Percentiles rank a stretch among this genome's conserved stretches.
These are phyloP conservation scores for Fonsecaea erecta DNA, from an alignment of 2,329 filamentous ascomycete species.

Conservation along the genomic window DNA sequence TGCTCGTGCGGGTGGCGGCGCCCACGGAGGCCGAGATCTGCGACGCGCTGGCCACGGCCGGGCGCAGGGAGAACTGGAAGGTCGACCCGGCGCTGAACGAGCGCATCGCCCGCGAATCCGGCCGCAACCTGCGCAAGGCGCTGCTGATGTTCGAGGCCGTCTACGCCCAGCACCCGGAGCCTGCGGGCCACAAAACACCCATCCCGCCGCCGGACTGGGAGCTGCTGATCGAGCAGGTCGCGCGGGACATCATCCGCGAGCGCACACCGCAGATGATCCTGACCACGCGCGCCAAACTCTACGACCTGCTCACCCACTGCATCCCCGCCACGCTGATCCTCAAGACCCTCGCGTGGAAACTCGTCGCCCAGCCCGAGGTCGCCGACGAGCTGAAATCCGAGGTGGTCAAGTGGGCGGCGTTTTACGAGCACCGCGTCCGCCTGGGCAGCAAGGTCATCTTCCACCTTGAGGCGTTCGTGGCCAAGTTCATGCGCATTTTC, in stretches of 20 bases:
- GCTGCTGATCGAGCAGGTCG: slow-evolving; percentile 82
- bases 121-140: slow-evolving; percentile 85
- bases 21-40: slow-evolving; percentile 86
- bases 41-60: slow-evolving; percentile 69
- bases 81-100: slow-evolving; percentile 74
- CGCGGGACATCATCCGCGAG: slow-evolving; percentile 91
- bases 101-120: slow-evolving; percentile 87
- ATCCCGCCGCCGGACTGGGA: slow-evolving; percentile 98
- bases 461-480: slow-evolving; percentile 96
- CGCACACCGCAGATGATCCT: slow-evolving; percentile 88
- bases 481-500: slow-evolving; percentile 95
- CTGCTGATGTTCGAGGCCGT: slow-evolving; percentile 97
- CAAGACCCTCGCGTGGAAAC: slow-evolving; percentile 92
- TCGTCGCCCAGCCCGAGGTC: slow-evolving; percentile 71
- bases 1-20: slow-evolving; percentile 89
- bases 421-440: slow-evolving; percentile 94
- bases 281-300: slow-evolving; percentile 88
- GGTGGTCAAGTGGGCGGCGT: slow-evolving; percentile 93
- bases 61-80: slow-evolving; percentile 84
- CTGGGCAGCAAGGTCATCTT: slow-evolving; percentile 95
- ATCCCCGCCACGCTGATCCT: slow-evolving; percentile 94
- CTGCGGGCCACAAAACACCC: slow-evolving; percentile 71
- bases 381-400: slow-evolving; percentile 90
- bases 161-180: slow-evolving; percentile 79
- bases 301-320: slow-evolving; percentile 94